These are phyloP conservation scores for Flueggea neowawraea DNA, from an alignment of 441 rosid species.

Conservation along the genomic window DNA sequence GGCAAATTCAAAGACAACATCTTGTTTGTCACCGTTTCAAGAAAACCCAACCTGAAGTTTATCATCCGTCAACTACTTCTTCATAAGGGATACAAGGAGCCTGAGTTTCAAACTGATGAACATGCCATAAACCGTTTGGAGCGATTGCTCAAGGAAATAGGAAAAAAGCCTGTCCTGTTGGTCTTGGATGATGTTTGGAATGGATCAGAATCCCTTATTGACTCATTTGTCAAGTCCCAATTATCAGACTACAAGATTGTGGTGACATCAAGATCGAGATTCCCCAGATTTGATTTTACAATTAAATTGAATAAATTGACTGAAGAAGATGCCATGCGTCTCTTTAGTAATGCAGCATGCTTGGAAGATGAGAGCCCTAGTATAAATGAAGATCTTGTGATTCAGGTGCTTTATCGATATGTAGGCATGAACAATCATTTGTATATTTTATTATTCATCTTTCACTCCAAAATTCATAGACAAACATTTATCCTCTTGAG, in stretches of 20 bases:
- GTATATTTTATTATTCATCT: neutral
- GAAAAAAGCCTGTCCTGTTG: slow-evolving; percentile 33
- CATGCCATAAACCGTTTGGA: slow-evolving; percentile 33
- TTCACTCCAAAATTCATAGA: too few relatives aligned
- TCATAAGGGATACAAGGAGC: slow-evolving; percentile 16
- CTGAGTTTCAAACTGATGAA: slow-evolving; percentile 30
- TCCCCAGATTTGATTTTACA: slow-evolving; percentile 31
- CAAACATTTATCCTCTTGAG: too few relatives aligned
- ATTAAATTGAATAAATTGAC: slow-evolving; percentile 32
- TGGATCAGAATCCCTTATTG: slow-evolving; percentile 31
- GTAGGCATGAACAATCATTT: neutral
- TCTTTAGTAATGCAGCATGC: slow-evolving; percentile 33
- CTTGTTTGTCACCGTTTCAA: slow-evolving; percentile 46
- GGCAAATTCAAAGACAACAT: slow-evolving; percentile 25
- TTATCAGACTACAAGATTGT: slow-evolving; percentile 45
- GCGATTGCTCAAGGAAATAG: slow-evolving; percentile 21
- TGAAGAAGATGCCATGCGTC: slow-evolving; percentile 30
- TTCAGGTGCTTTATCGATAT: slow-evolving; percentile 25
- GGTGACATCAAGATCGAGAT: slow-evolving; percentile 65
- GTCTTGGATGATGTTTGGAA: slow-evolving; percentile 81
- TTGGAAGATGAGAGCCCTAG: slow-evolving; percentile 6
- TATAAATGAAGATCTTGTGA: slow-evolving; percentile 25
- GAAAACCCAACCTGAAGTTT: slow-evolving; percentile 25
- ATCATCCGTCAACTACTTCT: slow-evolving; percentile 30
- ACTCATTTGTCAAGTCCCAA: slow-evolving; percentile 19